phyloP scores from a whole-genome alignment of 495 filamentous ascomycete species.

The Penicillium samsonianum region DNA sequence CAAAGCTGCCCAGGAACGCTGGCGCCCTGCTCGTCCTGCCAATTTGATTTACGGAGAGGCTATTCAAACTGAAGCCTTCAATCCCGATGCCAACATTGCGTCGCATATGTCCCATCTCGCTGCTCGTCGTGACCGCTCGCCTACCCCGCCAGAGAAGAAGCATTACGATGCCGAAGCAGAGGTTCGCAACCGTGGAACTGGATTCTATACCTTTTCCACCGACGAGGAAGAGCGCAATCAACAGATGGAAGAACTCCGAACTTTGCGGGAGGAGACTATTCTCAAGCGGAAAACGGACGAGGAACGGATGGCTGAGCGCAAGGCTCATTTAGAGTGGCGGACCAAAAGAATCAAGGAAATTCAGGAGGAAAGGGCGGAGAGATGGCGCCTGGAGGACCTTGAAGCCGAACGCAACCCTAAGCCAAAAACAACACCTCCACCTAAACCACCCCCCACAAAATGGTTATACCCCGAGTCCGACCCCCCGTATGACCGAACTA shows the following conservation, averaged over 20 bases:
- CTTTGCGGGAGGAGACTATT: constrained; percentile 69
- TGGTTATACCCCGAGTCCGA: background rate
- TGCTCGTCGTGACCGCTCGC: constrained; percentile 66
- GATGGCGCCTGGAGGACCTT: background rate
- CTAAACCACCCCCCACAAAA: background rate
- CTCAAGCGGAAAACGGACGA: constrained; percentile 54
- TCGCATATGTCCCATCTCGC: constrained; percentile 72
- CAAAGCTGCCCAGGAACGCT: constrained; percentile 49
- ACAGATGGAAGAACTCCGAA: constrained; percentile 76
- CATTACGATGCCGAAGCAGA: constrained; percentile 87
- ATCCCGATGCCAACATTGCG: constrained; percentile 60
- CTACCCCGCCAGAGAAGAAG: constrained; percentile 72
- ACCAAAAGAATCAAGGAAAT: constrained; percentile 55
- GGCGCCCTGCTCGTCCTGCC: constrained; percentile 62
- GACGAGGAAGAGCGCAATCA: constrained; percentile 62
- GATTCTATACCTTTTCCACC: constrained; percentile 82
- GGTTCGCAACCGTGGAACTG: constrained; percentile 82
- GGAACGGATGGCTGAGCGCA: constrained; percentile 47
- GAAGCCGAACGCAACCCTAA: background rate
- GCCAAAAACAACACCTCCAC: background rate
- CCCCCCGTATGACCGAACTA: background rate
- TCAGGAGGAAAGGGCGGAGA: background rate
- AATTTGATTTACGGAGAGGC: constrained; percentile 82
- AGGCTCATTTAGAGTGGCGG: constrained; percentile 54
- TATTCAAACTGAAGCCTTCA: constrained; percentile 79